These are phyloP conservation scores for Aphanomyces invadans DNA, from an alignment of 352 stramenopile genomes.

Conservation along the genomic window DNA sequence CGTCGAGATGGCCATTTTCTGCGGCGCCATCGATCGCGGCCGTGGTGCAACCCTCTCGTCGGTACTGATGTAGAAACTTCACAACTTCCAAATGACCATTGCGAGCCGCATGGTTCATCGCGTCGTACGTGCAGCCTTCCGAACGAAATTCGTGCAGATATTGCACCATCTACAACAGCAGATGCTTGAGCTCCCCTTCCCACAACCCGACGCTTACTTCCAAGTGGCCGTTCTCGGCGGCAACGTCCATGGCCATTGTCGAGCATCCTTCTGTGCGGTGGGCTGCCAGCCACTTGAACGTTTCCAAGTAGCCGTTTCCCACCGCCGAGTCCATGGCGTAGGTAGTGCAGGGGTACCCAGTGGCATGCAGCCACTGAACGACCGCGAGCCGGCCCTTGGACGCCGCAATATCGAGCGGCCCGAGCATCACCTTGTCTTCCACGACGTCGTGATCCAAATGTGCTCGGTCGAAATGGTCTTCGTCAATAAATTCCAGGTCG, in stretches of 20 bases:
- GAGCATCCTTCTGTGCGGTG: constrained; percentile 27
- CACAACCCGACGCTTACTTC: constrained; percentile 27
- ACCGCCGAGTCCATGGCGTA: constrained; percentile 31
- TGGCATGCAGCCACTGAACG: constrained; percentile 27
- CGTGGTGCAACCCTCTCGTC: constrained; percentile 22
- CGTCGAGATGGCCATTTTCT: constrained; percentile 38
- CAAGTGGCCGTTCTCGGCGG: constrained; percentile 38
- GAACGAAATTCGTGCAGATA: constrained; percentile 41
- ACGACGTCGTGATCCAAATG: constrained; percentile 21
- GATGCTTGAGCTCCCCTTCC: too few species aligned
- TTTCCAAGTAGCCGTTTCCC: constrained; percentile 25
- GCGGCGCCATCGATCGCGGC: constrained; percentile 48
- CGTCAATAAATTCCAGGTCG: constrained; percentile 22
- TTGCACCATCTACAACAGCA: constrained; percentile 36
- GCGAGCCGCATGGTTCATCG: constrained; percentile 25
- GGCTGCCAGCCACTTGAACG: constrained; percentile 29
- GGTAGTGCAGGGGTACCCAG: constrained; percentile 19
- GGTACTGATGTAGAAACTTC: constrained; percentile 26
- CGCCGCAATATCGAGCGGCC: constrained; percentile 26
- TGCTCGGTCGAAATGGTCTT: constrained; percentile 21
- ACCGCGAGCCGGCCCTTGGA: constrained; percentile 26
- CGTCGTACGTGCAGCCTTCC: constrained; percentile 65
- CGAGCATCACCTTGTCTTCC: constrained; percentile 16
- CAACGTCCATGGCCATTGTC: constrained; percentile 41
- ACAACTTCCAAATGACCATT: constrained; percentile 27